phyloP scores from a whole-genome alignment of 2,329 filamentous ascomycete genomes.

The Zelopaecilomyces penicillatus region DNA sequence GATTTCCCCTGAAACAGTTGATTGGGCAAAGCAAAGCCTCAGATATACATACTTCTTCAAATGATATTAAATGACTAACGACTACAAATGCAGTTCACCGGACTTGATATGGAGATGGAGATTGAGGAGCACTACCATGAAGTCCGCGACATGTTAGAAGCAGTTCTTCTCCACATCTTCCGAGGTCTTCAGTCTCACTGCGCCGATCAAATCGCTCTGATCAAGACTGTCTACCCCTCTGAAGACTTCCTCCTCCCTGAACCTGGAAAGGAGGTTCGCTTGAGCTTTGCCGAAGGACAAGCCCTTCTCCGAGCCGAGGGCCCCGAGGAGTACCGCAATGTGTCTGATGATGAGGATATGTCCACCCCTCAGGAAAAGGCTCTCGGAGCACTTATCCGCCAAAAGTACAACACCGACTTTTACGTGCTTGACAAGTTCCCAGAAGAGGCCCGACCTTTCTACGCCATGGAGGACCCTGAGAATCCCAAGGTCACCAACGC shows the following conservation, averaged over 20 bases:
- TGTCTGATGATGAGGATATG: slow-evolving; percentile 71
- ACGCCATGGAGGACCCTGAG: slow-evolving; percentile 70
- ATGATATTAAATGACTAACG: background rate
- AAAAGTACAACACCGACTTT: slow-evolving; percentile 92
- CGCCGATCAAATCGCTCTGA: slow-evolving; percentile 61
- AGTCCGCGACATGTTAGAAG: slow-evolving; percentile 63
- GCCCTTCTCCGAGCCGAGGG: slow-evolving; percentile 69
- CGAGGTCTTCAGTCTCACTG: slow-evolving; percentile 51
- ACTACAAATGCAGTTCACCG: slow-evolving; percentile 52
- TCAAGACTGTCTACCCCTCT: slow-evolving; percentile 67
- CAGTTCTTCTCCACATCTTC: slow-evolving; percentile 72
- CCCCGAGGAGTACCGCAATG: slow-evolving; percentile 55
- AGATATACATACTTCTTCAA: no score
- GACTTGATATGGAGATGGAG: slow-evolving; percentile 85
- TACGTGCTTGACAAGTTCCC: slow-evolving; percentile 97
- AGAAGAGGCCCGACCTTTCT: slow-evolving; percentile 78
- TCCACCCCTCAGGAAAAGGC: slow-evolving; percentile 76
- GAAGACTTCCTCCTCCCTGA: slow-evolving; percentile 70
- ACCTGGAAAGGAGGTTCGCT: slow-evolving; percentile 63
- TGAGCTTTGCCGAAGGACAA: slow-evolving; percentile 72
- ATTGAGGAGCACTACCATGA: slow-evolving; percentile 73
- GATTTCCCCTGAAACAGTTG: background rate
- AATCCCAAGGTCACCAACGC: slow-evolving; percentile 59
- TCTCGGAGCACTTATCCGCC: slow-evolving; percentile 75
- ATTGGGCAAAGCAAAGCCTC: no score